Base-by-base conservation (phyloP, 108 stramenopile species). In the Pinguiococcus pyrenoidosus region DNA sequence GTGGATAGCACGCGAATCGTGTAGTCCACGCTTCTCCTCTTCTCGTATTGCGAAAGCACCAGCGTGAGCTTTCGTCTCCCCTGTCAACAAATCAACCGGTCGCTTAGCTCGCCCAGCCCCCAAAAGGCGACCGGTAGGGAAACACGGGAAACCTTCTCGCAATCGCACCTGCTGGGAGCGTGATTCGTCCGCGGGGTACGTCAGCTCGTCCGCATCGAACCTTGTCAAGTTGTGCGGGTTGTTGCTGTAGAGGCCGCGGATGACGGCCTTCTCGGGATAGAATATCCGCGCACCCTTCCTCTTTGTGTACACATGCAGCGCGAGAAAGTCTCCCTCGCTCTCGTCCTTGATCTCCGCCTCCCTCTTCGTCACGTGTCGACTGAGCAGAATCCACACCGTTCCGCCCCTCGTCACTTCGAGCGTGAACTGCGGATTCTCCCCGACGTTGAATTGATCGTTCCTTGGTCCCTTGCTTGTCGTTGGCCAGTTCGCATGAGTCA, bases 21-120 rank as follows among this genome's bases (percentile, higher is more conserved):
- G 41, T 49, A 71, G 51, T 62, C 44, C 32, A 72, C 65, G 40
- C 57, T 59, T 12, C 61, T 23, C 44, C 26, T 69, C 32, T 70
- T 70, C 41, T 68, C 59, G 49, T 49, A 59, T 22, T 70, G 69
- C 18, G 69, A 70, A 18, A 72, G 29, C 9, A 71, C 71, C n/a
- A 72, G 46, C 12, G 69, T 16, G 24, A 26, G 39, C 43, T 35
- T 4, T 39, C 32, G 7, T 6, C 12, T 14, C 17, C 12, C 37
- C 8, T 29, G 6, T 9, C 32, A 9, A 4, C 25, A 24, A 6
- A 24, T 14, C 37, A 6, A 13, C 4, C 27, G 14, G 23, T 25
- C 21, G 25, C 13, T 44, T 14, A 17, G 41, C 26, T 48, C 52
- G n/a, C n/a, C n/a, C n/a, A n/a, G n/a, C n/a, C n/a, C n/a, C n/a